Evolutionary conservation across 2,329 filamentous ascomycete genomes (phyloP).

Genomic region (Pseudocercospora fuligena): DNA sequence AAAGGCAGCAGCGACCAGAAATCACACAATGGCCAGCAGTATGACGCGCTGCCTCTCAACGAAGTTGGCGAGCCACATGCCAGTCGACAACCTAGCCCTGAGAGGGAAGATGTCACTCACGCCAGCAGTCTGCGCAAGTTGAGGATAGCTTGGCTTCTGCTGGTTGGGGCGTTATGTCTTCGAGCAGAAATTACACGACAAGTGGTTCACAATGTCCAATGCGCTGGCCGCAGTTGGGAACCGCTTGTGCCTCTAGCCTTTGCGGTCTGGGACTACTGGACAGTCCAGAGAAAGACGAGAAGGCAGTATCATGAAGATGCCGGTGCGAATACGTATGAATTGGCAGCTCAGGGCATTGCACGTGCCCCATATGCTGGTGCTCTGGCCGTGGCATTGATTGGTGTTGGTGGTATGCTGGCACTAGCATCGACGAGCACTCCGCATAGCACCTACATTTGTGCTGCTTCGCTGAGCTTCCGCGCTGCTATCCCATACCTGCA

Average conservation of each 20-base stretch:
- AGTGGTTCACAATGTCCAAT: conserved; percentile 50
- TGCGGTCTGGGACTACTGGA: conserved; percentile 36
- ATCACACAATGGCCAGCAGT: conserved; percentile 31
- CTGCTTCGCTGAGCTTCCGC: conserved; percentile 43
- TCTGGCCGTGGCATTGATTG: conserved; percentile 45
- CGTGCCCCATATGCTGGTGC: conserved; percentile 46
- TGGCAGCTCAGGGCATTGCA: conserved; percentile 39
- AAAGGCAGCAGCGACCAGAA: conserved; percentile 11
- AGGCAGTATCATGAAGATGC: conserved; percentile 27
- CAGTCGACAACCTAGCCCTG: conserved; percentile 31
- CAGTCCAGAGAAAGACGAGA: conserved; percentile 25
- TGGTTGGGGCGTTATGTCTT: conserved; percentile 40
- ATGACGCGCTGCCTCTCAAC: conserved; percentile 38
- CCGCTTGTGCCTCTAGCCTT: conserved; percentile 38
- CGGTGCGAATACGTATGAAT: conserved; percentile 39
- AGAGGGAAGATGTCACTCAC: conserved; percentile 28
- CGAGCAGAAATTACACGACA: conserved; percentile 48
- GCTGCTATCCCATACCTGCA: conserved; percentile 46
- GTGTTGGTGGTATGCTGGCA: conserved; percentile 46
- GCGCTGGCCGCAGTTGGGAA: conserved; percentile 40
- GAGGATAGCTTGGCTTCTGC: conserved; percentile 34
- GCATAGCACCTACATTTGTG: conserved; percentile 57
- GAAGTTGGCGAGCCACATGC: conserved; percentile 33
- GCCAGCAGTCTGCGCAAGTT: conserved; percentile 35
- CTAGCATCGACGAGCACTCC: conserved; percentile 43